Conservation (phyloP, 2,329 filamentous ascomycete species). For the Trichophyton verrucosum region DNA sequence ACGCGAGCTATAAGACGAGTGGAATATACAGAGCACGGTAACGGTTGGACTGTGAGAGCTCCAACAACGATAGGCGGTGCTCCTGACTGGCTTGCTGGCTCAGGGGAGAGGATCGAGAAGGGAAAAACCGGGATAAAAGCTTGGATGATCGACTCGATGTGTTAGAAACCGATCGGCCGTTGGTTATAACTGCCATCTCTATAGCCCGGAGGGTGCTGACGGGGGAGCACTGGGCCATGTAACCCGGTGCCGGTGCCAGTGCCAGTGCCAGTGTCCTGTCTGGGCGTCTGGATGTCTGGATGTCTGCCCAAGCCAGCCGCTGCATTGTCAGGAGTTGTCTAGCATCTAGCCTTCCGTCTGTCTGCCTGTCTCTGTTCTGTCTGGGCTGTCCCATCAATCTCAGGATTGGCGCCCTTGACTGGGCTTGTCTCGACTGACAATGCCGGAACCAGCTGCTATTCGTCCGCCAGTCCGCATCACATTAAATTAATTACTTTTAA, state of each 20-base stretch:
- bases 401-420: not conserved
- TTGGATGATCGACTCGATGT: not conserved
- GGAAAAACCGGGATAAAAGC: not conserved
- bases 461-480: not conserved
- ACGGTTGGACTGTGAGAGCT: not conserved
- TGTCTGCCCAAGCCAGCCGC: too few species aligned
- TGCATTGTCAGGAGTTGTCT: not conserved
- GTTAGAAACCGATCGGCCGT: slow-evolving; percentile 1
- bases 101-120: not conserved
- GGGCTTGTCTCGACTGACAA: not conserved
- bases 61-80: not conserved
- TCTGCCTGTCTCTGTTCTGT: too few species aligned
- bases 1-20: not conserved
- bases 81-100: too few species aligned
- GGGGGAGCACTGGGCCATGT: too few species aligned
- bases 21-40: not conserved
- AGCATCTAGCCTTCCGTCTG: not conserved
- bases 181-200: not conserved
- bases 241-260: too few species aligned
- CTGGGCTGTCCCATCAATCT: not conserved
- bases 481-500: too few species aligned
- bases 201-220: not conserved
- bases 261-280: too few species aligned
- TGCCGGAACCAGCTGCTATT: not conserved
- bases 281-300: too few species aligned